Evolutionary conservation across 768 basidiomycete genomes (phyloP).

Genomic region (Rhodotorula graminis): DNA sequence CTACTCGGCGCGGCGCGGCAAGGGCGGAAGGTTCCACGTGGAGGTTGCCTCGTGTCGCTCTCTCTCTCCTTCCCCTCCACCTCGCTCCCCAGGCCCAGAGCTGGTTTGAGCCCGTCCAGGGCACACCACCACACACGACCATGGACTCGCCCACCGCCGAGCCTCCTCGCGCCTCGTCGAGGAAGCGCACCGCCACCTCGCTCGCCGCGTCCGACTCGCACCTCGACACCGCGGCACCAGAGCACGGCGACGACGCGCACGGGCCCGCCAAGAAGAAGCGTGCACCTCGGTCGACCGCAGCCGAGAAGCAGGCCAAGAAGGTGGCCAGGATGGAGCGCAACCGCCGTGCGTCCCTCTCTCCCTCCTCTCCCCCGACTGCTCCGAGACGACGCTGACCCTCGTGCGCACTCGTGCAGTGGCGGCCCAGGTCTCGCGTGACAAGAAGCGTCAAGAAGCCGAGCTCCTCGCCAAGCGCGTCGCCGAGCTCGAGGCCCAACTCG

Average conservation of each 20-base stretch:
- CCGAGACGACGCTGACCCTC: background rate
- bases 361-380: no score
- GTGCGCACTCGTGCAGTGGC: slow-evolving; percentile 9
- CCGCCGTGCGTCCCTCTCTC: slow-evolving; percentile 13
- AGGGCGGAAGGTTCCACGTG: background rate
- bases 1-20: no score
- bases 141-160: background rate
- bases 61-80: background rate
- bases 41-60: background rate
- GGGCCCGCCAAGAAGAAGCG: slow-evolving; percentile 4
- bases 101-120: background rate
- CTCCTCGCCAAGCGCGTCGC: slow-evolving; percentile 27
- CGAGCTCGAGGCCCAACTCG: slow-evolving; percentile 33
- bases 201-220: no score
- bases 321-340: slow-evolving; percentile 33
- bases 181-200: slow-evolving; percentile 2
- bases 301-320: slow-evolving; percentile 29
- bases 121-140: background rate
- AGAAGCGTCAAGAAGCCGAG: slow-evolving; percentile 28
- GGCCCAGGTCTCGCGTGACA: slow-evolving; percentile 35
- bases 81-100: no score
- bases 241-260: background rate
- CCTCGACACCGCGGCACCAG: no score
- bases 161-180: background rate
- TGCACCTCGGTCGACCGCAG: slow-evolving; percentile 2